A percentile compares a stretch with the other conserved stretches of the same genome.
Conservation (phyloP, 441 rosid species). For the Pelargonium fulgidum region DNA sequence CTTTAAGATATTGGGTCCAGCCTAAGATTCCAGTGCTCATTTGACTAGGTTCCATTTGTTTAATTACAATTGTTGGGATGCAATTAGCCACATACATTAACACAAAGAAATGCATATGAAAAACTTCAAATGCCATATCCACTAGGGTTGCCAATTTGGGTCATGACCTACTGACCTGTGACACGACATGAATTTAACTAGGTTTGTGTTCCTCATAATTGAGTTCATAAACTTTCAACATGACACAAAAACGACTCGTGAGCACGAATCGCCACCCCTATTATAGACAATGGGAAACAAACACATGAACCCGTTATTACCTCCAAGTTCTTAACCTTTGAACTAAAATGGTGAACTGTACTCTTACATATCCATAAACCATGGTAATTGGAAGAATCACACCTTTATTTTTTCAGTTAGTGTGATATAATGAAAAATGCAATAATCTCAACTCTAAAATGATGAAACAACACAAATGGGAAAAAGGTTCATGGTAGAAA, state of each 20-base stretch:
- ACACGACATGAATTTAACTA: no score
- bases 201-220: no score
- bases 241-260: no score
- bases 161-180: no score
- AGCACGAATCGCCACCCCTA: no score
- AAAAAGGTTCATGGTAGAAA: background rate
- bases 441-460: background rate
- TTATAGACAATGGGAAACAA: background rate
- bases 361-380: background rate
- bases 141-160: background rate
- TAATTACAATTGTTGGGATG: background rate
- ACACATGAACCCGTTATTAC: background rate
- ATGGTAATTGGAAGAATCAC: conserved; percentile 2
- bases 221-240: no score
- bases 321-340: conserved; percentile 3
- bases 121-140: background rate
- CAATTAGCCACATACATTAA: background rate
- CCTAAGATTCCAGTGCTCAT: background rate
- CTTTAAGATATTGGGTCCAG: background rate
- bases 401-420: background rate
- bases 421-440: background rate
- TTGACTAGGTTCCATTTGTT: background rate
- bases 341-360: background rate
- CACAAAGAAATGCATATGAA: background rate
- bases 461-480: background rate